Conservation (phyloP, 1,284 basidiomycete species). For the Boletus smithii region DNA sequence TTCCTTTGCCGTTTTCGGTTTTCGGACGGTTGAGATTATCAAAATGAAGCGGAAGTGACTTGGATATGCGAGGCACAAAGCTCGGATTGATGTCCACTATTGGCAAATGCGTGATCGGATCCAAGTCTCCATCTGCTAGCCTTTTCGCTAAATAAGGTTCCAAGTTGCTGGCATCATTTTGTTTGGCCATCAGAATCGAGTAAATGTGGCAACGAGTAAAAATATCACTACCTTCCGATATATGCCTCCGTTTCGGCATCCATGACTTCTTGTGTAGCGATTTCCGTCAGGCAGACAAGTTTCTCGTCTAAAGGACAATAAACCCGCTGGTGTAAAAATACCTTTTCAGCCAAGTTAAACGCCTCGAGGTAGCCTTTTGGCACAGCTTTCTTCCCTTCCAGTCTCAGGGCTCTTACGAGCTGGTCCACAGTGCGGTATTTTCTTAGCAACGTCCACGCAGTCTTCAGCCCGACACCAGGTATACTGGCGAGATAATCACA, state of each 20-base stretch:
- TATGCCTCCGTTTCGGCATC: conserved; percentile 64
- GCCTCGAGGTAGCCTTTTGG: conserved; percentile 73
- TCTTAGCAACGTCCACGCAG: conserved; percentile 80
- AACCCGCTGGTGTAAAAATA: conserved; percentile 92
- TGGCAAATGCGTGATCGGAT: conserved; percentile 70
- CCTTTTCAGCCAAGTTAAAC: conserved; percentile 83
- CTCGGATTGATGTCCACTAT: conserved; percentile 81
- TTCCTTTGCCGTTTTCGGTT: conserved; percentile 39
- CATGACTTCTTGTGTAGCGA: conserved; percentile 51
- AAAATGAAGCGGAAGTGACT: conserved; percentile 37
- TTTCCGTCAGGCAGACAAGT: conserved; percentile 68
- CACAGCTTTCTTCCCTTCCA: conserved; percentile 85
- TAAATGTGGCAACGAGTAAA: conserved; percentile 2
- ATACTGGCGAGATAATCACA: conserved; percentile 97
- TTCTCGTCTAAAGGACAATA: conserved; percentile 71
- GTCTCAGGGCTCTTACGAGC: conserved; percentile 72
- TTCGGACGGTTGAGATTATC: conserved; percentile 29
- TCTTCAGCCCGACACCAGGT: conserved; percentile 92
- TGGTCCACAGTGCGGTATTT: conserved; percentile 87
- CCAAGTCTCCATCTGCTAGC: conserved; percentile 73
- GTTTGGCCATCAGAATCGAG: conserved; percentile 12
- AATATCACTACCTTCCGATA: conserved; percentile 61
- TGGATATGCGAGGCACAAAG: conserved; percentile 52
- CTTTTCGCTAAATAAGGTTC: conserved; percentile 56
- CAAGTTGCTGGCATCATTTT: conserved; percentile 48